These are phyloP conservation scores for Psophocarpus tetragonolobus DNA, from an alignment of 306 rosid genomes.

Conservation along the genomic window DNA sequence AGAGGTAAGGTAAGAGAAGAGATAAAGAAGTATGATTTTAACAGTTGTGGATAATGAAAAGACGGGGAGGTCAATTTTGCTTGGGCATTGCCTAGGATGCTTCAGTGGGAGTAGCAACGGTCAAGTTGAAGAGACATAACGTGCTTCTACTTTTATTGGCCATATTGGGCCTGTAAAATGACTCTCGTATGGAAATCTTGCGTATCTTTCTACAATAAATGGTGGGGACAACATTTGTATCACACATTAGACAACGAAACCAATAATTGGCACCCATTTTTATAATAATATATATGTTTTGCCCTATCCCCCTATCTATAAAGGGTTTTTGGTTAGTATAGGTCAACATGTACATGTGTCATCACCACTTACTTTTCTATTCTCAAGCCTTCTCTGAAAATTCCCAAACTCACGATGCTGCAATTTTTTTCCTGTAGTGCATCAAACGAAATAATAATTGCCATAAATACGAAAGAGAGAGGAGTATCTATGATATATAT, in stretches of 20 bases:
- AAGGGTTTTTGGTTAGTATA: not conserved
- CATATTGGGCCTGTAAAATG: not conserved
- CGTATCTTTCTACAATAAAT: not conserved
- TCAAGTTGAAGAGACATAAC: constrained; percentile 16
- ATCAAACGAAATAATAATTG: not conserved
- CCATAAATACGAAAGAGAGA: not conserved
- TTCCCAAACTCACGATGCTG: not conserved
- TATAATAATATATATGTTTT: not conserved
- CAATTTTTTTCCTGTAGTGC: not conserved
- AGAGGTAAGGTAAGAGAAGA: too few relatives aligned
- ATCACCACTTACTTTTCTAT: not conserved
- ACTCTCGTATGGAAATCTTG: not conserved
- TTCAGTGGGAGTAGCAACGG: not conserved
- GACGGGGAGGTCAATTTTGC: not conserved
- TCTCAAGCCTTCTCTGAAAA: not conserved
- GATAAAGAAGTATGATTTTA: too few relatives aligned
- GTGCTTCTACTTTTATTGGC: constrained; percentile 10
- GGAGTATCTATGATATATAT: too few relatives aligned
- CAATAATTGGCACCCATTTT: constrained; percentile 12
- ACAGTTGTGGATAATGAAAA: constrained; percentile 19
- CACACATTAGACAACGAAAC: not conserved
- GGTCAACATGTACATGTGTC: not conserved
- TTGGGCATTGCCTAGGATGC: constrained; percentile 17
- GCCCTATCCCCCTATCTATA: not conserved
- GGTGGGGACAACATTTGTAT: not conserved